Percentiles rank a stretch among this genome's conserved stretches.
Evolutionary conservation across 208 protist genomes (phyloP).

Genomic region (Naegleria gruberi): DNA sequence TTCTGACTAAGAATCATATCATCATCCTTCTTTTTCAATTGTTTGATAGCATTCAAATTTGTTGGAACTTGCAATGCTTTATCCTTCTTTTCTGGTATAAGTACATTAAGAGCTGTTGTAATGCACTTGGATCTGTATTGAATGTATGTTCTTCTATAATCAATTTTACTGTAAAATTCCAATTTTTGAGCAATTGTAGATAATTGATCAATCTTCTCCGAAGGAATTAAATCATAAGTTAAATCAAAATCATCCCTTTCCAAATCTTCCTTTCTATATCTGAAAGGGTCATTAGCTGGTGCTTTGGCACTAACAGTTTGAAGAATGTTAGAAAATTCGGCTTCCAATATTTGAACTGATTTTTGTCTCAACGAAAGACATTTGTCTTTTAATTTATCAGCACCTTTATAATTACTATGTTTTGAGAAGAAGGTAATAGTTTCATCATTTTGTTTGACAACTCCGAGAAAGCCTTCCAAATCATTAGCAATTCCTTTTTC

Average conservation of each 20-base stretch:
- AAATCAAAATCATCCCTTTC: not conserved
- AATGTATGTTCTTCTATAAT: not conserved
- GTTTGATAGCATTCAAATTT: not conserved
- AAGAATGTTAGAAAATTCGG: not conserved
- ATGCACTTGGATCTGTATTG: not conserved
- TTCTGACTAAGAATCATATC: not conserved
- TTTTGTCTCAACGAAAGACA: not conserved
- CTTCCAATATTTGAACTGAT: not conserved
- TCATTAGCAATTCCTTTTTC: not conserved
- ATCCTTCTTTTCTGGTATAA: not conserved
- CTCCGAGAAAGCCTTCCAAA: not conserved
- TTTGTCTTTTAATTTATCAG: not conserved
- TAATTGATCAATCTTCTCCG: not conserved
- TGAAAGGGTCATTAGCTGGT: not conserved
- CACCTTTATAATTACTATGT: not conserved
- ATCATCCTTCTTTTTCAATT: not conserved
- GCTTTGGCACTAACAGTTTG: not conserved
- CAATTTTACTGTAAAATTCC: not conserved
- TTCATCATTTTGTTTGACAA: not conserved
- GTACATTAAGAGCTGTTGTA: not conserved
- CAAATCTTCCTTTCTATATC: not conserved
- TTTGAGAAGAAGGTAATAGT: conserved; percentile 1
- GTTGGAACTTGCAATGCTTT: not conserved
- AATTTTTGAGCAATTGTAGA: not conserved
- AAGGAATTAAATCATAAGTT: not conserved